phyloP scores from a whole-genome alignment of 2,329 filamentous ascomycete genomes.

The Paecilomyces sp. region DNA sequence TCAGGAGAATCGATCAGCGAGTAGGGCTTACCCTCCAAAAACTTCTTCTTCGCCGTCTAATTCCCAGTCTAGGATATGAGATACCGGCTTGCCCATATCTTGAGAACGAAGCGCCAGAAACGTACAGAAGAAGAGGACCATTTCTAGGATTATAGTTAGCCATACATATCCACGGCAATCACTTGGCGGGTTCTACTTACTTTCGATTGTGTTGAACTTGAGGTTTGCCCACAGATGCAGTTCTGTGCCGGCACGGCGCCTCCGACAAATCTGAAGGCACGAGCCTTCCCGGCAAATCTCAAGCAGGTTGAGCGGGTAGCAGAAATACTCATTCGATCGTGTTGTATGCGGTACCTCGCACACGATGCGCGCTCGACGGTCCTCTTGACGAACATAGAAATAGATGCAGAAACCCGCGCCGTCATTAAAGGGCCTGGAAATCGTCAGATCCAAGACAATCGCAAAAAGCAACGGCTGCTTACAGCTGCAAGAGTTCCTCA shows the following conservation, averaged over 20 bases:
- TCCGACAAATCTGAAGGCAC: constrained; percentile 33
- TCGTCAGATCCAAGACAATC: background rate
- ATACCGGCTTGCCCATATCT: constrained; percentile 37
- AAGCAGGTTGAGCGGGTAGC: constrained; percentile 44
- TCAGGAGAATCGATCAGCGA: background rate
- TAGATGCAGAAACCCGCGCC: constrained; percentile 37
- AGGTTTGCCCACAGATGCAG: constrained; percentile 48
- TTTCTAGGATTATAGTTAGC: constrained; percentile 26
- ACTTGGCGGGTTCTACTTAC: constrained; percentile 23
- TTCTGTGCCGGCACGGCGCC: constrained; percentile 26
- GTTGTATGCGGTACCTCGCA: constrained; percentile 39
- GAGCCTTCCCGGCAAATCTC: constrained; percentile 30
- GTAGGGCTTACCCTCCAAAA: constrained; percentile 41
- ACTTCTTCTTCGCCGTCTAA: constrained; percentile 41
- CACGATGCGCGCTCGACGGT: constrained; percentile 48
- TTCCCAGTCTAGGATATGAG: constrained; percentile 42
- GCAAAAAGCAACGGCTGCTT: constrained; percentile 7
- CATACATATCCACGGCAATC: background rate
- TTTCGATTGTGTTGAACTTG: constrained; percentile 49
- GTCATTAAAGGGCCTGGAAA: constrained; percentile 39
- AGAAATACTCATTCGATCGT: constrained; percentile 39
- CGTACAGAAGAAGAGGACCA: constrained; percentile 52
- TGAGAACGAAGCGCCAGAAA: constrained; percentile 53
- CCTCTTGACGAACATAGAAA: constrained; percentile 45
- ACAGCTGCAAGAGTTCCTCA: constrained; percentile 32